phyloP scores from a whole-genome alignment of 257 asterid species.

The Fraxinus excelsior region DNA sequence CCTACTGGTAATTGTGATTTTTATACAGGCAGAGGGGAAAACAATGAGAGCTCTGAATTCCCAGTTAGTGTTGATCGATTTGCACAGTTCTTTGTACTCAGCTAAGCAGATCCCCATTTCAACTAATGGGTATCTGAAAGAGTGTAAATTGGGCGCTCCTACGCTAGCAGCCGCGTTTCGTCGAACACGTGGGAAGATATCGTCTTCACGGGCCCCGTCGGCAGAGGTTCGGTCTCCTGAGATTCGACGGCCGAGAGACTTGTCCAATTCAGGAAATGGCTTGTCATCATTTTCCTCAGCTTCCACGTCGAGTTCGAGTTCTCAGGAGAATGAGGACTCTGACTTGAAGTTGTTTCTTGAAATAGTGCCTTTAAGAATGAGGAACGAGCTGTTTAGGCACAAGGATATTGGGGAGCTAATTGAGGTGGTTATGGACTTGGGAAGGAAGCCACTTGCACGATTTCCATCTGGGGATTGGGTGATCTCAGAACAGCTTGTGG shows the following conservation, averaged over 20 bases:
- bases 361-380: constrained; percentile 79
- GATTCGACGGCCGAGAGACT: constrained; percentile 69
- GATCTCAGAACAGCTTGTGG: constrained; percentile 72
- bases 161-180: constrained; percentile 64
- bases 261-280: constrained; percentile 52
- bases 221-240: constrained; percentile 58
- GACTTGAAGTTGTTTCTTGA: constrained; percentile 90
- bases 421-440: constrained; percentile 98
- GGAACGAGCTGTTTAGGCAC: constrained; percentile 61
- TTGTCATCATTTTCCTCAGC: constrained; percentile 46
- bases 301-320: constrained; percentile 52
- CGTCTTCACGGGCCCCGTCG: constrained; percentile 49
- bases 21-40: neutral
- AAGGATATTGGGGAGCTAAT: constrained; percentile 65
- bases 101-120: constrained; percentile 66
- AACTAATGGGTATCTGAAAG: constrained; percentile 48
- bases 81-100: constrained; percentile 66
- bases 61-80: constrained; percentile 64
- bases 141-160: constrained; percentile 27
- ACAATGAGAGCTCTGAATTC: constrained; percentile 77
- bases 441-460: constrained; percentile 92
- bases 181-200: constrained; percentile 55
- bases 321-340: constrained; percentile 52
- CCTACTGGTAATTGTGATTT: neutral
- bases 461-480: constrained; percentile 93